Evolutionary conservation across 108 stramenopile genomes (phyloP), one percentile per base, ranked within the genome.

Genomic region (Nitzschia sp.): DNA sequence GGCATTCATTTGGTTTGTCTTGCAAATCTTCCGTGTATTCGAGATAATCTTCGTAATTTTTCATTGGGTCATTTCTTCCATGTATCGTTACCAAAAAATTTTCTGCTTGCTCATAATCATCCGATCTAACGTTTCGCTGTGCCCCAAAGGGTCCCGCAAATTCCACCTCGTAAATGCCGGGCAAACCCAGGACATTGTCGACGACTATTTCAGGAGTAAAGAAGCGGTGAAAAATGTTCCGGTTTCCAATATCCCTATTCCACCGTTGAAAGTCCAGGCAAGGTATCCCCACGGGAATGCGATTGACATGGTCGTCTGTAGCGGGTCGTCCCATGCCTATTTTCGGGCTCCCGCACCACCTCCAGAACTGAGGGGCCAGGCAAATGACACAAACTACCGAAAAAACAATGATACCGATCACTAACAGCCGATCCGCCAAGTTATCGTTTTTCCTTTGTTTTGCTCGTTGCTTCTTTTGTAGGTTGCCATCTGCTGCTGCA

Each of bases 161-260:
- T 6, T n/a, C n/a, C n/a, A n/a, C n/a, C n/a, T n/a, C n/a, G n/a
- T n/a, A n/a, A n/a, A n/a, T n/a, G n/a, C n/a, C n/a, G n/a, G n/a
- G n/a, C n/a, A n/a, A n/a, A n/a, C n/a, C n/a, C n/a, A n/a, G n/a
- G n/a, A n/a, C n/a, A n/a, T n/a, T n/a, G n/a, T n/a, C n/a, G n/a
- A n/a, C n/a, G n/a, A n/a, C n/a, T n/a, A n/a, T n/a, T n/a, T n/a
- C n/a, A n/a, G n/a, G n/a, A n/a, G n/a, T 48, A 26, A 51, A 68
- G 54, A 75, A 75, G 18, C 60, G 33, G 15, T 36, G 59, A 23
- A 21, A 19, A 17, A 57, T 42, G 19, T 31, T 0, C 74, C 74
- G 68, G 28, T 67, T 67, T 28, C 74, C 74, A n/a, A 75, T 33
- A 48, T 75, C 74, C 5, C 18, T 31, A 1, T 45, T 32, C 6